Base-by-base conservation (phyloP, 176 grass and related monocot genomes). In the Bothriochloa decipiens region DNA sequence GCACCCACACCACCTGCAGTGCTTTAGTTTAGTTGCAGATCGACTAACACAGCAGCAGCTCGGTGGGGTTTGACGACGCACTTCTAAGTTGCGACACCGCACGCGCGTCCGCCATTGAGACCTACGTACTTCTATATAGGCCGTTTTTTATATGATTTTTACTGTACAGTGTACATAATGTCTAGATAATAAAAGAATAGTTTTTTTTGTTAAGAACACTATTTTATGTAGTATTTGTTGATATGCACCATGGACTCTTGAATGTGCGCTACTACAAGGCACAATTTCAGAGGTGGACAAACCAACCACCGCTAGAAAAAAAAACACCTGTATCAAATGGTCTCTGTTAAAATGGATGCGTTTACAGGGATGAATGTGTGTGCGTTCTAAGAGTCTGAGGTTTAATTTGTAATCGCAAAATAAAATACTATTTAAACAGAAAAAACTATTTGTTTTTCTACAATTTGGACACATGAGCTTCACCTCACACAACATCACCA, bases 41-140 rank as follows among this genome's bases (percentile, higher is more conserved):
- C 79, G 79, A 81, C 66, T 68, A 52, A 18, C 52, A 57, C 72
- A 72, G 7, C 73, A 39, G 16, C 46, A 81, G 79, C 29, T 81
- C 53, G 12, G 81, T 83, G 81, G 81, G 81, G 28, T 45, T 83
- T 64, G 69, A 83, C 81, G 69, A 46, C 33, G 81, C 81, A 22
- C 3, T 26, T 47, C 14, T 81, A 4, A 81, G 39, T 81, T 81
- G 79, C 47, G 13, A 47, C 22, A 14, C 16, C 32, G 81, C 69
- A 82, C 52, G 80, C 80, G 35, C 66, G 42, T 16, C 40, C 3
- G 9, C 15, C 79, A 36, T 14, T 25, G n/a, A 52, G 32, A n/a
- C 37, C 1, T 23, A 47, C 15, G n/a, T n/a, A n/a, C n/a, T n/a
- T n/a, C n/a, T 52, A 18, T 49, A 15, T 53, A 14, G 45, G 45